These are phyloP conservation scores for Schoenoplectus triqueter DNA, from an alignment of 202 grass and related monocot species.

Conservation along the genomic window DNA sequence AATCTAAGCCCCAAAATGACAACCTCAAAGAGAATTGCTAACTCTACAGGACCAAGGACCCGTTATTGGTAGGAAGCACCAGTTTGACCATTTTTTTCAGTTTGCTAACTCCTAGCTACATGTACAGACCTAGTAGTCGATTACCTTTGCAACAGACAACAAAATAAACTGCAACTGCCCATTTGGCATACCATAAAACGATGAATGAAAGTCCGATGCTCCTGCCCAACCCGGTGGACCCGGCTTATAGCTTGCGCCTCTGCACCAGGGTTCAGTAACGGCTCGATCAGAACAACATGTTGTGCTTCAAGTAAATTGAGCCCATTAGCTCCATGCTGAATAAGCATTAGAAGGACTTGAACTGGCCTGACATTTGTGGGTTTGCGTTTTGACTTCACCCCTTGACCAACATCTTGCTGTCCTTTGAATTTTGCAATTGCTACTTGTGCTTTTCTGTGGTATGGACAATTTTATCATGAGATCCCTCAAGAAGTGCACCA, in stretches of 20 bases:
- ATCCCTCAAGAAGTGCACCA: background rate
- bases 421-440: constrained; percentile 92
- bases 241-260: constrained; percentile 95
- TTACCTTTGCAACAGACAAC: background rate
- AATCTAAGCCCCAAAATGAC: background rate
- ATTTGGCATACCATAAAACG: constrained; percentile 68
- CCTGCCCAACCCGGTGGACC: constrained; percentile 89
- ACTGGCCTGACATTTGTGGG: constrained; percentile 41
- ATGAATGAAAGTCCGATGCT: constrained; percentile 89
- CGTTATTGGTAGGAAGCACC: background rate
- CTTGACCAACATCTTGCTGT: constrained; percentile 41
- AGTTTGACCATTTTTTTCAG: background rate
- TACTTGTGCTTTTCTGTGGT: constrained; percentile 78
- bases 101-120: background rate
- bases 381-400: constrained; percentile 42
- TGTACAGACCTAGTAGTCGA: background rate
- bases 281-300: constrained; percentile 85
- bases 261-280: constrained; percentile 80
- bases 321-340: constrained; percentile 88
- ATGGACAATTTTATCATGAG: background rate
- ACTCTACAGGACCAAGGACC: background rate
- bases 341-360: constrained; percentile 92
- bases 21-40: background rate
- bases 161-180: background rate
- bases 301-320: constrained; percentile 97